Evolutionary conservation across 2,329 filamentous ascomycete genomes (phyloP).

Genomic region (Talaromyces sp.): DNA sequence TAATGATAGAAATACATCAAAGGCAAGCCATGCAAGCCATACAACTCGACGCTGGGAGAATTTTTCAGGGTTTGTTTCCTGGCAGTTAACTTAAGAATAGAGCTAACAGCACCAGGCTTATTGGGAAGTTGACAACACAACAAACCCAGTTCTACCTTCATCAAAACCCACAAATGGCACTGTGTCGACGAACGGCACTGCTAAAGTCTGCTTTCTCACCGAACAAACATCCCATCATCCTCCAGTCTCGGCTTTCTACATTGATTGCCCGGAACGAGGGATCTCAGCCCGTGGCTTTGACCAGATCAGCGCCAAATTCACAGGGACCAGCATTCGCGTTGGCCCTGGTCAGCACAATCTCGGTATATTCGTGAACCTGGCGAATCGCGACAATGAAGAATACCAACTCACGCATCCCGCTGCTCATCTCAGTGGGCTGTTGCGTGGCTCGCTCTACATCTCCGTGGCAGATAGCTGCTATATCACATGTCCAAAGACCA

Average conservation of each 20-base stretch:
- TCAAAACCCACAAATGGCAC: slow-evolving; percentile 33
- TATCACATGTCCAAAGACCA: slow-evolving; percentile 84
- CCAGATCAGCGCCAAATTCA: slow-evolving; percentile 96
- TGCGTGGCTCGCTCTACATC: slow-evolving; percentile 83
- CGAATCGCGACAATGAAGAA: slow-evolving; percentile 76
- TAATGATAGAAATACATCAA: slow-evolving; percentile 81
- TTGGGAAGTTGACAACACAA: slow-evolving; percentile 84
- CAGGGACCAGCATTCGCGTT: slow-evolving; percentile 89
- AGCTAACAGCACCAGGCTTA: slow-evolving; percentile 64
- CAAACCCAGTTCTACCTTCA: slow-evolving; percentile 56
- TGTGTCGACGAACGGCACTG: slow-evolving; percentile 42
- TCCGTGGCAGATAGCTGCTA: slow-evolving; percentile 87
- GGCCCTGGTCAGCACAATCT: slow-evolving; percentile 89
- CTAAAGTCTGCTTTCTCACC: slow-evolving; percentile 88
- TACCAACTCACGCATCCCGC: slow-evolving; percentile 94
- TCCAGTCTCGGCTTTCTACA: slow-evolving; percentile 91
- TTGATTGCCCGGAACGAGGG: slow-evolving; percentile 87
- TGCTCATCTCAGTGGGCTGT: slow-evolving; percentile 83
- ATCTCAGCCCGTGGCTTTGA: slow-evolving; percentile 87
- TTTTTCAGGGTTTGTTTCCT: slow-evolving; percentile 76
- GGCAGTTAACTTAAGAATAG: not conserved
- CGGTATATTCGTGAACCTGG: slow-evolving; percentile 88
- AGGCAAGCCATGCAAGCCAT: slow-evolving; percentile 97
- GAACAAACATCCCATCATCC: slow-evolving; percentile 98
- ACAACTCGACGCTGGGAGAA: slow-evolving; percentile 94